phyloP scores from a whole-genome alignment of 306 rosid genomes.

The Rubus idaeus region DNA sequence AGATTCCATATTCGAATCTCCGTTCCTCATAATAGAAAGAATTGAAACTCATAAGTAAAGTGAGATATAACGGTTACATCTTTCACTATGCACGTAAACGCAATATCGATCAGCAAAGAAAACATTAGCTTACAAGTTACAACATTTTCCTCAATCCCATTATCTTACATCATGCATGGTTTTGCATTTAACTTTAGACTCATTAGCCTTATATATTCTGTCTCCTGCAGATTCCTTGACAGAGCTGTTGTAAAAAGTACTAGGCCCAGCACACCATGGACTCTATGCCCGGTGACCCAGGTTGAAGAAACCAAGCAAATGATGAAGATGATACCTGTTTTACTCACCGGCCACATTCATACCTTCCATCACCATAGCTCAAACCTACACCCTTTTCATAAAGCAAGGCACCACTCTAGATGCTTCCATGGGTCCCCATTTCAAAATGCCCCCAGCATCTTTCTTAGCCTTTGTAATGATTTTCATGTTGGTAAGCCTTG shows the following conservation, averaged over 20 bases:
- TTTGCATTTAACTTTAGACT: neutral
- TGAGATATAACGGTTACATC: too few species aligned
- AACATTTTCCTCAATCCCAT: too few species aligned
- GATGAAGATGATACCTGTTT: slow-evolving; percentile 57
- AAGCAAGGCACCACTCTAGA: slow-evolving; percentile 65
- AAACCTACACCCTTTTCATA: slow-evolving; percentile 47
- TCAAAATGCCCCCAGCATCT: slow-evolving; percentile 53
- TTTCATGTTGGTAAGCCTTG: slow-evolving; percentile 47
- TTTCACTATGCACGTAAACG: too few species aligned
- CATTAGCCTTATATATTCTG: neutral
- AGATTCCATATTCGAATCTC: too few species aligned
- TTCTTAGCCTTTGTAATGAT: slow-evolving; percentile 38
- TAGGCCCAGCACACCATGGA: slow-evolving; percentile 45
- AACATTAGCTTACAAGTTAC: too few species aligned
- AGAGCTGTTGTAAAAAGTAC: slow-evolving; percentile 52
- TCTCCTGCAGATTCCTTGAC: slow-evolving; percentile 60
- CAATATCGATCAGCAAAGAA: too few species aligned
- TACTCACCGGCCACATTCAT: slow-evolving; percentile 44
- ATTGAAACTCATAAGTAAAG: too few species aligned
- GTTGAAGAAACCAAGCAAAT: slow-evolving; percentile 84
- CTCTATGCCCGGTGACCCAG: slow-evolving; percentile 59
- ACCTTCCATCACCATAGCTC: slow-evolving; percentile 48
- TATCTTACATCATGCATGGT: too few species aligned
- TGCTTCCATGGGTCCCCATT: slow-evolving; percentile 53
- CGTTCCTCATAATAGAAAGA: too few species aligned